phyloP scores from a whole-genome alignment of 495 filamentous ascomycete species.

The Amniculicola lignicola region DNA sequence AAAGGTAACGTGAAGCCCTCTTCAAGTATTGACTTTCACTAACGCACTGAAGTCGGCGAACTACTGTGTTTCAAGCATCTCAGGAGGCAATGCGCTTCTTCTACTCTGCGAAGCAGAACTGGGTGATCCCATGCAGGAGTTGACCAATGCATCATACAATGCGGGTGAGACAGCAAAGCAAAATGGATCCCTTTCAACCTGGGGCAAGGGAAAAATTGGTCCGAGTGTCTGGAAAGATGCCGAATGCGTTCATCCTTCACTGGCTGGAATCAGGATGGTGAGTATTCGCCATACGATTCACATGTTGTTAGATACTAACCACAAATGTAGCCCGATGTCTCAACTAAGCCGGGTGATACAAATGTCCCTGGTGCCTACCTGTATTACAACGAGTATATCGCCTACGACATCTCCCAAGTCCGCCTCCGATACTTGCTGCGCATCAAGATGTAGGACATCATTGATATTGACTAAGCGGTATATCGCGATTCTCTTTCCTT shows the following conservation, averaged over 20 bases:
- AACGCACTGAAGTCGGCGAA: too few relatives aligned
- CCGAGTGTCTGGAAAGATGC: conserved; percentile 77
- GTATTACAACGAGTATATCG: conserved; percentile 71
- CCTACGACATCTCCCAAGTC: conserved; percentile 76
- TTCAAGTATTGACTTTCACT: too few relatives aligned
- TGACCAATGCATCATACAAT: conserved; percentile 50
- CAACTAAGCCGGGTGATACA: conserved; percentile 42
- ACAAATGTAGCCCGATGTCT: conserved; percentile 47
- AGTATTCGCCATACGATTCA: conserved; percentile 13
- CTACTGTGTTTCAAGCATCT: conserved; percentile 59
- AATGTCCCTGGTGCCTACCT: conserved; percentile 41
- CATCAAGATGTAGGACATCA: conserved; percentile 7
- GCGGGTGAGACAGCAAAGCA: conserved; percentile 62
- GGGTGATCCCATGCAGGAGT: conserved; percentile 64
- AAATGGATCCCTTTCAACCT: conserved; percentile 60
- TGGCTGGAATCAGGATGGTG: conserved; percentile 65
- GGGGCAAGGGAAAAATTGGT: conserved; percentile 58
- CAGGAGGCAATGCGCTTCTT: conserved; percentile 52
- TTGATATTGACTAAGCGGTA: too few relatives aligned
- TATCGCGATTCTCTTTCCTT: too few relatives aligned
- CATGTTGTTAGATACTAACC: neutral
- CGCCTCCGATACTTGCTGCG: conserved; percentile 70
- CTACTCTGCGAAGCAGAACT: conserved; percentile 80
- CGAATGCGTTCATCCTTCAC: conserved; percentile 53
- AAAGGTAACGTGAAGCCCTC: too few relatives aligned